Conservation (phyloP, 129 eudicot species). For the Helianthus tuberosus region DNA sequence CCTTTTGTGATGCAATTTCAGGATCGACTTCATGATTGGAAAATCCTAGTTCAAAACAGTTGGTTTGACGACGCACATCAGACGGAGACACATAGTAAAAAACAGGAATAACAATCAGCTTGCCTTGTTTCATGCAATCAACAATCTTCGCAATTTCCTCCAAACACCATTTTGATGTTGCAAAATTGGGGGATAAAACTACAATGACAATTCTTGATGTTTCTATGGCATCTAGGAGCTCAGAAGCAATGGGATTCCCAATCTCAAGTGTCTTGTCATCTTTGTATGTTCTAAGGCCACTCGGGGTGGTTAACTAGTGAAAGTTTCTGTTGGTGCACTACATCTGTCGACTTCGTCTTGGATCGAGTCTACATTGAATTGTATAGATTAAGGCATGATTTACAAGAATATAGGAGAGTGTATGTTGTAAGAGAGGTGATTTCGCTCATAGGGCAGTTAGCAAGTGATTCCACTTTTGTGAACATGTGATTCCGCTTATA, state of each 20-base stretch:
- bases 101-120: neutral
- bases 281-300: neutral
- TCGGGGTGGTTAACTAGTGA: too few relatives aligned
- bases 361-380: too few relatives aligned
- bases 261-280: constrained; percentile 13
- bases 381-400: too few relatives aligned
- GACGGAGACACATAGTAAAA: constrained; percentile 5
- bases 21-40: neutral
- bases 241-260: neutral
- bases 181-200: neutral
- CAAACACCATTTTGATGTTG: constrained; percentile 12
- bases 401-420: too few relatives aligned
- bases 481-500: too few relatives aligned
- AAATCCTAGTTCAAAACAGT: constrained; percentile 9
- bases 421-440: too few relatives aligned
- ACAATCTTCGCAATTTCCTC: constrained; percentile 3
- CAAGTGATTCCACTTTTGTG: too few relatives aligned
- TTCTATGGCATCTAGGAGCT: neutral
- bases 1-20: neutral
- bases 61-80: neutral
- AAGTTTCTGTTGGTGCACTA: too few relatives aligned
- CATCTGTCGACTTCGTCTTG: too few relatives aligned
- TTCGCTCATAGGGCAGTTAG: too few relatives aligned
- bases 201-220: constrained; percentile 1
- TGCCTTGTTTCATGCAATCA: constrained; percentile 2